Conservation (phyloP, 176 grass and related monocot genomes). For the Bothriochloa decipiens region DNA sequence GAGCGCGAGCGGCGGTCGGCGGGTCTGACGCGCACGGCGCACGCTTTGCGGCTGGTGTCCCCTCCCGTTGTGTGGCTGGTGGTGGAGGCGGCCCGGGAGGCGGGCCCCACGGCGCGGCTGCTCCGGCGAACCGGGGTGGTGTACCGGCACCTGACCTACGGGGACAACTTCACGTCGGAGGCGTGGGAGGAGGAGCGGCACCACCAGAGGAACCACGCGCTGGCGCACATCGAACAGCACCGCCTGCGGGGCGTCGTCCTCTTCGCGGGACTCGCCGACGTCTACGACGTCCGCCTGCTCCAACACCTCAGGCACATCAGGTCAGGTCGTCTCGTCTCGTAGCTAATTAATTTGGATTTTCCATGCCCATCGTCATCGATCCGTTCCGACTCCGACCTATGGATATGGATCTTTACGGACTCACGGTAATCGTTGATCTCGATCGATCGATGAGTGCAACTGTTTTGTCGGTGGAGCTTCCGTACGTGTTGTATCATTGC, state of each 20-base stretch:
- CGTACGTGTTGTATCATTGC: too few relatives aligned
- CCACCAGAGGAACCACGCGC: constrained; percentile 75
- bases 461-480: too few relatives aligned
- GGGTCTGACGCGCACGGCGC: constrained; percentile 64
- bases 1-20: constrained; percentile 47
- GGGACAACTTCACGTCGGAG: constrained; percentile 64
- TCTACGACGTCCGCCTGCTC: constrained; percentile 72
- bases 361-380: too few relatives aligned
- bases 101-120: constrained; percentile 54
- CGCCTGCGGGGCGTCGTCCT: constrained; percentile 67
- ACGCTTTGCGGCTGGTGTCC: constrained; percentile 63
- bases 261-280: constrained; percentile 62
- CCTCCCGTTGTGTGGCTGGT: constrained; percentile 91
- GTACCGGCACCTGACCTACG: constrained; percentile 78
- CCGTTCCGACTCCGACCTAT: too few relatives aligned
- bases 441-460: too few relatives aligned
- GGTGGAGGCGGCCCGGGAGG: constrained; percentile 58
- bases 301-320: constrained; percentile 38
- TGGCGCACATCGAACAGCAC: constrained; percentile 74
- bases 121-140: constrained; percentile 61
- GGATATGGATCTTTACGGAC: too few relatives aligned
- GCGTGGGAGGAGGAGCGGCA: constrained; percentile 44
- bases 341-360: too few relatives aligned
- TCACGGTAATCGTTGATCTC: too few relatives aligned
- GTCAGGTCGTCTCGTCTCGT: too few relatives aligned